phyloP scores from a whole-genome alignment of 2,329 filamentous ascomycete species.

The Botrytis cinerea region DNA sequence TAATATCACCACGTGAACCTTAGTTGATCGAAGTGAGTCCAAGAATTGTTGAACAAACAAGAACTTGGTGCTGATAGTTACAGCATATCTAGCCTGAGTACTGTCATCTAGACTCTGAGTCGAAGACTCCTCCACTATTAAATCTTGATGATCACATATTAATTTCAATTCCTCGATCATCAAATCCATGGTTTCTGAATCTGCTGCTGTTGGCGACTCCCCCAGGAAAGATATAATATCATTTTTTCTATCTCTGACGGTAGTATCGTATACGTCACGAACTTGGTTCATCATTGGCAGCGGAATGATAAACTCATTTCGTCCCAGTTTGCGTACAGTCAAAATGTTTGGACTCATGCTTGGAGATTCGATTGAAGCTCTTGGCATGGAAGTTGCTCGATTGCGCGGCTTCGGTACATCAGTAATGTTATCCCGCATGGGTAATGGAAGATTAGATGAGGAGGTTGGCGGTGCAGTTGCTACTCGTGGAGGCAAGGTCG shows the following conservation, averaged over 20 bases:
- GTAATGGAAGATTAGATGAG: constrained; percentile 1
- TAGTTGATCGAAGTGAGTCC: constrained; percentile 46
- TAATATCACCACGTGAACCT: constrained; percentile 55
- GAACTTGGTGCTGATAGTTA: constrained; percentile 61
- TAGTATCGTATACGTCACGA: constrained; percentile 54
- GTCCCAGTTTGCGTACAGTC: constrained; percentile 31
- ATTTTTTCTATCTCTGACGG: constrained; percentile 48
- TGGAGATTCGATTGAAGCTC: constrained; percentile 17
- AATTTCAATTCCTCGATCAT: constrained; percentile 55
- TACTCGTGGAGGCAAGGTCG: constrained; percentile 10
- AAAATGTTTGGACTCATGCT: not conserved
- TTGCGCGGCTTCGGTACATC: constrained; percentile 10
- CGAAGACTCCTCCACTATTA: constrained; percentile 51
- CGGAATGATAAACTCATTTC: constrained; percentile 54
- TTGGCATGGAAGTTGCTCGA: constrained; percentile 9
- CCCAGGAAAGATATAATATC: constrained; percentile 53
- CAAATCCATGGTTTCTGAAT: constrained; percentile 47
- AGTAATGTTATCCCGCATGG: constrained; percentile 15
- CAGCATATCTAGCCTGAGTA: constrained; percentile 53
- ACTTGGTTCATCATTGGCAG: constrained; percentile 57
- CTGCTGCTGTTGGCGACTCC: constrained; percentile 32
- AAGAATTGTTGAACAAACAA: constrained; percentile 60
- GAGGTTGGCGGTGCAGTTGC: constrained; percentile 3
- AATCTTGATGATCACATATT: constrained; percentile 59
- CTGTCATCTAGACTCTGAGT: constrained; percentile 43